Base-by-base conservation (phyloP, 2,329 filamentous ascomycete genomes). In the Elsinoe fawcettii region DNA sequence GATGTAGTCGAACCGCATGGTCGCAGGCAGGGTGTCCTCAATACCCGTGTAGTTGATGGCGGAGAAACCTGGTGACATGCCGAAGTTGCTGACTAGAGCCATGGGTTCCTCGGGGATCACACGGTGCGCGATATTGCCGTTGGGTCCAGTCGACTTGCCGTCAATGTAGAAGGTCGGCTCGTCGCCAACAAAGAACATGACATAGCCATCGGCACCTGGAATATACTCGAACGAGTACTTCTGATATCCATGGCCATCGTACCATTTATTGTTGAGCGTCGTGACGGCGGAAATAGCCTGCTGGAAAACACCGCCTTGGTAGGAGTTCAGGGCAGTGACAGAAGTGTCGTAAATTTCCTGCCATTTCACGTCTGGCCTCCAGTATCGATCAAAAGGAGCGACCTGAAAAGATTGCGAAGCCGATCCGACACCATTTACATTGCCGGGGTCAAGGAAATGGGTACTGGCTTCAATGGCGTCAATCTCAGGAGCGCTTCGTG, bases 271-370 rank as follows among this genome's bases (percentile, higher is more conserved):
- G 65, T 81, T 81, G 9, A 82, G 69, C 51, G 76, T 74, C 0
- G 78, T 79, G 9, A 77, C 77, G 5, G 73, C 77, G n/a, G 76
- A 79, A 11, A 82, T 71, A 30, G 79, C 79, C 66, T 82, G 77
- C 62, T 82, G 79, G 60, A 71, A 81, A 1, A 77, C 77, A 1
- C 78, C 79, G 16, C 80, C 79, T 25, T 73, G 74, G 61, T 80
- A 82, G 1, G 69, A 68, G 60, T 82, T 82, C 58, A 78, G 73
- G 34, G 63, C 62, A 9, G 54, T 56, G 32, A 56, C 70, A 1
- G 69, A 67, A 27, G 76, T 70, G 62, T 88, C 80, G 62, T 87
- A 87, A 1, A 88, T 73, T 60, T 85, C 84, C 37, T 84, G 69
- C 62, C 80, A 87, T 76, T 25, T 16, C 32, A 54, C 59, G 39